Conservation (phyloP, 164 flowering plant genomes). For the Annona cherimola region DNA sequence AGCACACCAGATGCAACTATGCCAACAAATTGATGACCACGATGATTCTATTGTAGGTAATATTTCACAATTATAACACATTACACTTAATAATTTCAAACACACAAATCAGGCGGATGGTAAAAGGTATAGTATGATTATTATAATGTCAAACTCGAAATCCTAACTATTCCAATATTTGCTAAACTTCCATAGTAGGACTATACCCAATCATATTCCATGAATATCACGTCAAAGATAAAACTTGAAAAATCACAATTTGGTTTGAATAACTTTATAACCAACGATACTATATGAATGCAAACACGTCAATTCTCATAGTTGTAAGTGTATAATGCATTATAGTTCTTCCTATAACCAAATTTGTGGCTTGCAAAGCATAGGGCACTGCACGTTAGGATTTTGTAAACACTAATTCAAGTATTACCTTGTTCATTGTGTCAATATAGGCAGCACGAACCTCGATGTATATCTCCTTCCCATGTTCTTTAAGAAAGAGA, state of each 20-base stretch:
- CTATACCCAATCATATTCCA: no score
- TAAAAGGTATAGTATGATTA: neutral
- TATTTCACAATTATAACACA: neutral
- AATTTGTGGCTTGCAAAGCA: neutral
- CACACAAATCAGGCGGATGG: neutral
- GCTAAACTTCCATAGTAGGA: no score
- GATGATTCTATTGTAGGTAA: neutral
- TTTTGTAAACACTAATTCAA: neutral
- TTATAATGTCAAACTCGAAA: no score
- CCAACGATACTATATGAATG: no score
- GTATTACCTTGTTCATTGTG: slow-evolving; percentile 86
- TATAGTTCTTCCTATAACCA: neutral
- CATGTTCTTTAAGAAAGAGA: slow-evolving; percentile 86
- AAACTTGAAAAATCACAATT: neutral
- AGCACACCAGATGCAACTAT: neutral
- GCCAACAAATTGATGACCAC: neutral
- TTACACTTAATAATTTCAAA: no score
- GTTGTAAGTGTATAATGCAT: neutral
- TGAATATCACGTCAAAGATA: neutral
- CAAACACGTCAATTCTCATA: neutral
- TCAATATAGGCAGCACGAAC: slow-evolving; percentile 91
- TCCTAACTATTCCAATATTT: no score
- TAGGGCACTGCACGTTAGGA: neutral
- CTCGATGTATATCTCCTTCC: slow-evolving; percentile 78
- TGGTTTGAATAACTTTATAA: neutral